These are phyloP conservation scores for Magnusiomyces suaveolens DNA, from an alignment of 1,139 yeast genomes.

Conservation along the genomic window DNA sequence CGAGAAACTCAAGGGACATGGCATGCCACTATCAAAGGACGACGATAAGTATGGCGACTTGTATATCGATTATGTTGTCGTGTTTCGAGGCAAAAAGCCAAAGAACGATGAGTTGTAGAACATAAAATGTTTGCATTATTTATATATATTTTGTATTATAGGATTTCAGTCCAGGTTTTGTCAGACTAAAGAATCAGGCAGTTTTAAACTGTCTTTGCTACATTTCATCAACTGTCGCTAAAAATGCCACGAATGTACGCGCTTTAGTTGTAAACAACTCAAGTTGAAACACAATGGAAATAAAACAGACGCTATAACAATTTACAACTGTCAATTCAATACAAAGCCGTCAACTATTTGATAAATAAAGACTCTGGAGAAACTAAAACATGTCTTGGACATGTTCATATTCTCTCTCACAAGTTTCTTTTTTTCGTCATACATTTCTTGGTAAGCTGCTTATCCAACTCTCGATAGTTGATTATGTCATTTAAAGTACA, in stretches of 20 bases:
- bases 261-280: too few species aligned
- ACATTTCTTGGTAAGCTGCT: constrained; percentile 81
- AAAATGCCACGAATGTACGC: too few species aligned
- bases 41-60: constrained; percentile 59
- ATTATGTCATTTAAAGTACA: constrained; percentile 58
- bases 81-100: background rate
- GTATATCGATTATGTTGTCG: constrained; percentile 56
- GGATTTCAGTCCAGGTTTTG: background rate
- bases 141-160: background rate
- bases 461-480: constrained; percentile 75
- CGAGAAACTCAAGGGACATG: constrained; percentile 61
- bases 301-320: too few species aligned
- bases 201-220: too few species aligned
- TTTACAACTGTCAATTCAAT: too few species aligned
- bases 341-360: too few species aligned
- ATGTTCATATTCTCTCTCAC: too few species aligned
- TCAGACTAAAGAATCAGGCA: too few species aligned
- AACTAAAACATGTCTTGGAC: too few species aligned
- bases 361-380: too few species aligned
- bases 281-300: too few species aligned
- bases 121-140: background rate
- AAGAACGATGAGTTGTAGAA: background rate
- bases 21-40: constrained; percentile 62
- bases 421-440: constrained; percentile 77
- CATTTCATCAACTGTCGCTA: too few species aligned